These are phyloP conservation scores for Nakataea oryzae DNA, from an alignment of 2,329 filamentous ascomycete species.

Conservation along the genomic window DNA sequence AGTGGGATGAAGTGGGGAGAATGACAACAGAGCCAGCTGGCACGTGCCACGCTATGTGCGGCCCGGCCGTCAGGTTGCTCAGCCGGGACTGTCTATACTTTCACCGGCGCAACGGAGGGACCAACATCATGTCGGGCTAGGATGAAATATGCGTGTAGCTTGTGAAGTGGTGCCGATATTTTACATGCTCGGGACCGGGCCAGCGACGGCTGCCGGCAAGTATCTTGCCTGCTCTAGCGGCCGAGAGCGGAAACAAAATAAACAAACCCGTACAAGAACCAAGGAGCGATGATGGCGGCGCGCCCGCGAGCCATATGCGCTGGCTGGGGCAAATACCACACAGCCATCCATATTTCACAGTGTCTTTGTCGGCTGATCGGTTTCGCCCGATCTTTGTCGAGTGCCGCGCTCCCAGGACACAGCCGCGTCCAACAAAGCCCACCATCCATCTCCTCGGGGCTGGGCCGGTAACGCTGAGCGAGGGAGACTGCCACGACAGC, in stretches of 20 bases:
- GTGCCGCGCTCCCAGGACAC: neutral
- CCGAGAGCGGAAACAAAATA: neutral
- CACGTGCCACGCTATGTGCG: neutral
- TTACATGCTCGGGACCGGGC: too few relatives aligned
- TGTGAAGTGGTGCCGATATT: neutral
- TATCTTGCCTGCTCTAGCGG: neutral
- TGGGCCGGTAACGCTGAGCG: too few relatives aligned
- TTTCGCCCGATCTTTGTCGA: too few relatives aligned
- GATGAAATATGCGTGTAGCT: neutral
- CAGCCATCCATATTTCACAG: too few relatives aligned
- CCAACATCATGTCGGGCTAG: neutral
- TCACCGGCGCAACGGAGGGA: neutral
- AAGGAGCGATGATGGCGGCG: neutral
- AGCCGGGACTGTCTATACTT: neutral
- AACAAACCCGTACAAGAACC: neutral
- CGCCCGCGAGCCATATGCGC: too few relatives aligned
- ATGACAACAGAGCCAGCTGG: too few relatives aligned
- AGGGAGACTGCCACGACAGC: too few relatives aligned
- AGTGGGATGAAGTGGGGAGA: neutral
- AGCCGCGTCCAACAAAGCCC: neutral
- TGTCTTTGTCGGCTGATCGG: too few relatives aligned
- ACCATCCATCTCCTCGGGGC: too few relatives aligned
- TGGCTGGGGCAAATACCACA: too few relatives aligned
- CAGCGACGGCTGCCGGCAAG: neutral
- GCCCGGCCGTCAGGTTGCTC: neutral